Evolutionary conservation across 1,139 yeast genomes (phyloP).

Genomic region (Pichia sp.): DNA sequence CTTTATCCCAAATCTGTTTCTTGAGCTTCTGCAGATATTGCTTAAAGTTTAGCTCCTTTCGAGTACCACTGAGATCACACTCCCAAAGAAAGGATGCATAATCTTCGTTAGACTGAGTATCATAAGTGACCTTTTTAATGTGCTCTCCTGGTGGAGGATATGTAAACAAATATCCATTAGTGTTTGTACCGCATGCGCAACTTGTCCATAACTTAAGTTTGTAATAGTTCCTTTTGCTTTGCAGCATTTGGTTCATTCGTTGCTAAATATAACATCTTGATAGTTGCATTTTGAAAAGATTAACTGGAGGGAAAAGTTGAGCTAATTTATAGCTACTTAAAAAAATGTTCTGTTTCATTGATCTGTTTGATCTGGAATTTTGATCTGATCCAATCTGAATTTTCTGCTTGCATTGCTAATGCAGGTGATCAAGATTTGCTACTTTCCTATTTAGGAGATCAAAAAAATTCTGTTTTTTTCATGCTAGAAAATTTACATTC

Average conservation of each 20-base stretch:
- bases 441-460: too few species aligned
- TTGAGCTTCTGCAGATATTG: slow-evolving; percentile 2
- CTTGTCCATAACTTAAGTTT: slow-evolving; percentile 4
- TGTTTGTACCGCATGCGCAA: slow-evolving; percentile 7
- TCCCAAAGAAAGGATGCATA: slow-evolving; percentile 4
- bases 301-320: not conserved
- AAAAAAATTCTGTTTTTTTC: too few species aligned
- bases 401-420: too few species aligned
- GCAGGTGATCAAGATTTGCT: too few species aligned
- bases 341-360: too few species aligned
- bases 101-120: slow-evolving; percentile 2
- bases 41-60: slow-evolving; percentile 4
- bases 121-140: not conserved
- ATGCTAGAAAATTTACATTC: too few species aligned
- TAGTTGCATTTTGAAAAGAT: not conserved
- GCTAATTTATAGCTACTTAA: not conserved
- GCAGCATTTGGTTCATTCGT: too few species aligned
- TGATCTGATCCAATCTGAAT: not conserved
- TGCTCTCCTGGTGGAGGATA: slow-evolving; percentile 2
- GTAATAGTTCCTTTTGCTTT: not conserved
- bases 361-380: not conserved
- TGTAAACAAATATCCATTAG: slow-evolving; percentile 6
- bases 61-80: slow-evolving; percentile 8
- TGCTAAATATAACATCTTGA: too few species aligned
- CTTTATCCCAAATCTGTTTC: slow-evolving; percentile 1